Conservation (phyloP, 208 protist species). For the Jaenimonas drosophilae region DNA sequence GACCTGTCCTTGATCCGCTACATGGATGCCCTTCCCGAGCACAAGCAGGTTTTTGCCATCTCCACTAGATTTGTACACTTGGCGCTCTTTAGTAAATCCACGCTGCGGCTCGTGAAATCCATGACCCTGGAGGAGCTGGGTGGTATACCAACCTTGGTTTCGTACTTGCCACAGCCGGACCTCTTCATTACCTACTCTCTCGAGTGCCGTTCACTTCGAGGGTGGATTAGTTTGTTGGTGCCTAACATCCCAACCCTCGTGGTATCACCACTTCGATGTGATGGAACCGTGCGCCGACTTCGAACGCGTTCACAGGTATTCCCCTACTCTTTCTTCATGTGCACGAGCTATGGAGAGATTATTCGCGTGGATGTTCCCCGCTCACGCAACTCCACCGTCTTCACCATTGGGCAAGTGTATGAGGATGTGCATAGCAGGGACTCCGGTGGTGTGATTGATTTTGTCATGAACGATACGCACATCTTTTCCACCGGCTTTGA, state of each 20-base stretch:
- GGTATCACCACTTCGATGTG: conserved; percentile 16
- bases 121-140: conserved; percentile 25
- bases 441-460: conserved; percentile 53
- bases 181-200: conserved; percentile 43
- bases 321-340: conserved; percentile 44
- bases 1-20: conserved; percentile 27
- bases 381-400: conserved; percentile 11
- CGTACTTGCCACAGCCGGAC: conserved; percentile 44
- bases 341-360: conserved; percentile 38
- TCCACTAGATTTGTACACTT: conserved; percentile 31
- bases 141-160: conserved; percentile 20
- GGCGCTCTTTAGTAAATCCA: conserved; percentile 34
- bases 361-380: conserved; percentile 28
- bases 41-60: conserved; percentile 43
- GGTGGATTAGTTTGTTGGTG: conserved; percentile 26
- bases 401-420: conserved; percentile 18
- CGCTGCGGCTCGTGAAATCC: conserved; percentile 28
- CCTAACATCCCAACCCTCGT: conserved; percentile 11
- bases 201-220: conserved; percentile 31
- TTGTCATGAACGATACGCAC: conserved; percentile 28
- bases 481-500: conserved; percentile 63
- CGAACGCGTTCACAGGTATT: conserved; percentile 15
- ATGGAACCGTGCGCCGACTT: conserved; percentile 28
- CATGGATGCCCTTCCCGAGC: conserved; percentile 33
- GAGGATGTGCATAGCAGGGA: conserved; percentile 23